Base-by-base conservation (phyloP, 345 rosid species). In the Passiflora organensis region DNA sequence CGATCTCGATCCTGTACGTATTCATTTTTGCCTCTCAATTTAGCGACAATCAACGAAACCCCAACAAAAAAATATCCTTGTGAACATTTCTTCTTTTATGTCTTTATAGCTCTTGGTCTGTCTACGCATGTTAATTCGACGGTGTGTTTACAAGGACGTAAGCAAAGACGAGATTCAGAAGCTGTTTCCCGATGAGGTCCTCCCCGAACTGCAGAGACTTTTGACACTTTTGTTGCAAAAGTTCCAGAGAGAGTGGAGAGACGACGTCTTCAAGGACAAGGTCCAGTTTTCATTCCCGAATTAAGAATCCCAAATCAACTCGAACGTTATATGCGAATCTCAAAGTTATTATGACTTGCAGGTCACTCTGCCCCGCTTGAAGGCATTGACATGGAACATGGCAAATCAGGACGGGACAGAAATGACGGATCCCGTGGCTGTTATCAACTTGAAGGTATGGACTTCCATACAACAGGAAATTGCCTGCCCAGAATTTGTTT, bases 191-290 rank as follows among this genome's bases (percentile, higher is more conserved):
- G 17, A 37, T 21, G 80, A 81, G 70, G 87, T 84, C 28, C 64
- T 76, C 59, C 87, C 84, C 13, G 90, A 83, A 64, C 42, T 83
- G 53, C 82, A 75, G 51, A 78, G 72, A 49, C 47, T 83, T 16
- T 59, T 81, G 75, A 76, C 86, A 6, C 79, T 81, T 38, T 22
- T 81, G 66, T 66, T 81, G 51, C 87, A 77, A 32, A 81, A 81
- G 70, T 81, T 84, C 58, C 85, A 77, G 61, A 72, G 43, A 51
- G 80, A 81, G 57, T 84, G 91, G 91, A 76, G 65, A 0, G 80
- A 72, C 8, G 87, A 79, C 37, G 73, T 71, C 25, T 51, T 69
- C 24, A 76, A 68, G 67, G 76, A 78, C 60, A 74, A 83, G 84
- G 90, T 78, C 18, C 43, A 53, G 25, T 17, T 9, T 48, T 58